A percentile compares a stretch with the other conserved stretches of the same genome.
phyloP scores from a whole-genome alignment of 176 grass and related monocot genomes.

The Phoenix roebelenii region DNA sequence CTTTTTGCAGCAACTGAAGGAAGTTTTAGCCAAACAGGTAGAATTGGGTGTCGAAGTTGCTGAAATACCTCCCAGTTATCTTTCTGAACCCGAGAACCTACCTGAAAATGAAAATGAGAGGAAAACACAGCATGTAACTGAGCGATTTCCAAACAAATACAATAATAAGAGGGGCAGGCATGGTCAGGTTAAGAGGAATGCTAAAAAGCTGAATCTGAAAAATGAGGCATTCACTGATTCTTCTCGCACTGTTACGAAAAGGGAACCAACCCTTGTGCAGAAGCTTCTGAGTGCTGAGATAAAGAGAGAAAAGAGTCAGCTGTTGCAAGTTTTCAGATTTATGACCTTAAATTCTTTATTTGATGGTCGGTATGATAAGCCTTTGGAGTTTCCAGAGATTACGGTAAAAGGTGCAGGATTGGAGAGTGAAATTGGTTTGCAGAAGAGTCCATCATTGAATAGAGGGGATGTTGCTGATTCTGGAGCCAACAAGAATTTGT shows the following conservation, averaged over 20 bases:
- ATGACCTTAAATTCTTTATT: conserved; percentile 83
- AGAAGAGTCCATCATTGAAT: conserved; percentile 10
- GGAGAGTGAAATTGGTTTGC: conserved; percentile 6
- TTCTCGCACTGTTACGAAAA: conserved; percentile 12
- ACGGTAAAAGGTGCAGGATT: conserved; percentile 43
- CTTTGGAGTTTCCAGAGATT: conserved; percentile 49
- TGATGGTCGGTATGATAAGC: conserved; percentile 34
- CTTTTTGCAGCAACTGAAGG: conserved; percentile 65
- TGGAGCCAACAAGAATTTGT: not conserved
- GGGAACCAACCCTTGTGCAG: conserved; percentile 67
- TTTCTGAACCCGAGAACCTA: conserved; percentile 45
- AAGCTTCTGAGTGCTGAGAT: conserved; percentile 70
- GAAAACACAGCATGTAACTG: conserved; percentile 16
- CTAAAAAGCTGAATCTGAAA: conserved; percentile 27
- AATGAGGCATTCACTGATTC: conserved; percentile 10
- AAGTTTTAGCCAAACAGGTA: conserved; percentile 69
- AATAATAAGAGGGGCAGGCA: conserved; percentile 46
- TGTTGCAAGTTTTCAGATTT: conserved; percentile 65
- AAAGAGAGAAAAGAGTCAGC: conserved; percentile 57
- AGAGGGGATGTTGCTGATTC: conserved; percentile 15
- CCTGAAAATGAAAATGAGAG: conserved; percentile 22
- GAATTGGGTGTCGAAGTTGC: conserved; percentile 74
- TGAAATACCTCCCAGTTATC: conserved; percentile 64
- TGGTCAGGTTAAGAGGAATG: conserved; percentile 20
- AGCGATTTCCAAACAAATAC: conserved; percentile 31